Base-by-base conservation (phyloP, 1,284 basidiomycete species). In the Fomitopsis betulina region DNA sequence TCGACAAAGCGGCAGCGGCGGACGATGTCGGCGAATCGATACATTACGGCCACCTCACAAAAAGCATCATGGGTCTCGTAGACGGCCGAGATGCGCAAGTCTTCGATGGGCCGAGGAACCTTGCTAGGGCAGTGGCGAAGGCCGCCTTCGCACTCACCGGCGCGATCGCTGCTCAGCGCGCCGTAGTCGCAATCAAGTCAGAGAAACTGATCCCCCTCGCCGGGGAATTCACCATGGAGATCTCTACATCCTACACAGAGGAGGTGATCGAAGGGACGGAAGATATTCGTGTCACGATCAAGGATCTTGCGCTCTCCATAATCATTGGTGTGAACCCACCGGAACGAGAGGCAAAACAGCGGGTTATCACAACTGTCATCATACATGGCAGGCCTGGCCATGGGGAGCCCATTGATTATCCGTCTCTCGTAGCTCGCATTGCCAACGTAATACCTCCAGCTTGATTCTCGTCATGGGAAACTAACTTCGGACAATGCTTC, bases 321-420 rank as follows among this genome's bases (percentile, higher is more conserved):
- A 67, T 83, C 55, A 81, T 83, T 39, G 82, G 81, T 1, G 78
- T 83, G 27, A 83, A 83, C 51, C 75, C 80, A 0, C 79, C 78
- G 0, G 81, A 84, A 58, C 71, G 81, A n/a, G 69, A 76, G 37
- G 71, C 73, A 5, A 81, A 78, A 62, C 80, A 84, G 62, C 72
- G 74, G 5, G 77, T 84, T 15, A 58, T 80, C 54, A 71, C 73
- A 2, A 73, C 76, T 57, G 67, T 83, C 57, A 64, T 64, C 0
- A 75, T 80, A 56, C 63, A 68, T 52, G 77, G 79, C 58, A 57
- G 62, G 1, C 21, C 50, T 9, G 40, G 5, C 17, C 33, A 37
- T 0, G 60, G 61, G 2, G 33, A 53, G 13, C 39, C 54, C 50
- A 56, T 70, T 1, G 72, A 77, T 57, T 80, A 79, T 62, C 68